Evolutionary conservation across 1,284 basidiomycete genomes (phyloP), one percentile per base, ranked within the genome.

Genomic region (Paramarasmius palmivorus): DNA sequence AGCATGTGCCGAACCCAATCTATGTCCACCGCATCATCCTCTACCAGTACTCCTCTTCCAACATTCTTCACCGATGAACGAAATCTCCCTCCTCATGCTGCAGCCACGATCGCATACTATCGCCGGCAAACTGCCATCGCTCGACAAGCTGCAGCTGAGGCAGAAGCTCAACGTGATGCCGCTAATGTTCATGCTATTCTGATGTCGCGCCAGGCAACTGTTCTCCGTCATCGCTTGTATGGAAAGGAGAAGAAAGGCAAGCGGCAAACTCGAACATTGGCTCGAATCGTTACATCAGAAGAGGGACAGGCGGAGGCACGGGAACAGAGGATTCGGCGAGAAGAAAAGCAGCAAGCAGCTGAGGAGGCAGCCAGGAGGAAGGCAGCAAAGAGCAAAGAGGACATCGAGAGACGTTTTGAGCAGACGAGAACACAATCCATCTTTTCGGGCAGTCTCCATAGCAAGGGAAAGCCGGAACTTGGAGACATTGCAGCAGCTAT

Each of bases 391-490:
- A 38, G 36, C 26, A 34, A 19, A 19, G 38, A 45, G 22, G 22
- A 39, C 37, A 50, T 25, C 20, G 37, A 20, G 17, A 25, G 50
- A 23, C n/a, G 23, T 34, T 29, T 34, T 19, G 35, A 45, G 23
- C 40, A 52, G 40, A 52, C 7, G 37, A 35, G 19, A 8, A 25
- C 14, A 48, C 53, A 39, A 40, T 36, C 37, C 14, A 23, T 48
- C 23, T 62, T 62, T 46, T 40, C 54, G 3, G 56, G 61, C 6
- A 23, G 48, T 1, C n/a, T 62, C 15, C 25, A 54, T 19, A 36
- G 45, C 6, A 60, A 55, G 45, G 59, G 52, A 25, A 62, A 62
- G 55, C 32, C 50, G 14, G 53, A 59, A 2, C 54, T 62, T 41
- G 53, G 56, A 38, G 56, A 59, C 29, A 51, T 62, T 37, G 52